Conservation (phyloP, 768 basidiomycete species). For the Termitomyces eurrhizus region DNA sequence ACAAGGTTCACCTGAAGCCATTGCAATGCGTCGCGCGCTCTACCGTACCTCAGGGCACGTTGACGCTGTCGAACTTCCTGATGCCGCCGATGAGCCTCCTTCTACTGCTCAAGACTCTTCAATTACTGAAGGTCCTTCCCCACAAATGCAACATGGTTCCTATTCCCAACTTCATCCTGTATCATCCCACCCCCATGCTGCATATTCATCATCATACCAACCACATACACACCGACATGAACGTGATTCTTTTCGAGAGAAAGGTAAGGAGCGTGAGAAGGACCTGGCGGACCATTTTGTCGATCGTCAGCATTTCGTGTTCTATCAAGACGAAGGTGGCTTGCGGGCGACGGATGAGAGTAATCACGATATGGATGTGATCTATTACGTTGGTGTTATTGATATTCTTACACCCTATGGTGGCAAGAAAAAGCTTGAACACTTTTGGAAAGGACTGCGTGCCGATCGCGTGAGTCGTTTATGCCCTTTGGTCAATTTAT, state of each 20-base stretch:
- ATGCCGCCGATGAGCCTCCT: conserved; percentile 15
- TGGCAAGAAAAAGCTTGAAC: conserved; percentile 73
- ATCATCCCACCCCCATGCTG: neutral
- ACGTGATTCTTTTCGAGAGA: conserved; percentile 30
- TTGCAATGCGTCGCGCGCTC: conserved; percentile 84
- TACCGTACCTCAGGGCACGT: conserved; percentile 69
- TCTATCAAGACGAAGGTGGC: conserved; percentile 97
- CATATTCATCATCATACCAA: conserved; percentile 1
- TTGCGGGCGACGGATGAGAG: conserved; percentile 84
- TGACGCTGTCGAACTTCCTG: conserved; percentile 25
- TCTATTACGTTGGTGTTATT: conserved; percentile 95
- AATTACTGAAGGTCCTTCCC: neutral
- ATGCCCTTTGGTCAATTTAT: conserved; percentile 1
- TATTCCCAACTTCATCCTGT: neutral
- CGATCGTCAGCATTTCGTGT: conserved; percentile 74
- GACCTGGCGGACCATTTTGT: conserved; percentile 46
- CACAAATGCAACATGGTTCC: neutral
- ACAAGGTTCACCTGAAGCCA: conserved; percentile 69
- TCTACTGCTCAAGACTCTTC: neutral
- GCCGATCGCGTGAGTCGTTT: conserved; percentile 73
- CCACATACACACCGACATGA: conserved; percentile 2
- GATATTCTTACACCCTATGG: conserved; percentile 94
- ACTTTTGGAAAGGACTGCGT: conserved; percentile 87
- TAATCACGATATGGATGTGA: conserved; percentile 68
- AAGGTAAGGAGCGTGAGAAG: conserved; percentile 37